Conservation (phyloP, 2,329 filamentous ascomycete genomes). For the Scedosporium minutisporum region DNA sequence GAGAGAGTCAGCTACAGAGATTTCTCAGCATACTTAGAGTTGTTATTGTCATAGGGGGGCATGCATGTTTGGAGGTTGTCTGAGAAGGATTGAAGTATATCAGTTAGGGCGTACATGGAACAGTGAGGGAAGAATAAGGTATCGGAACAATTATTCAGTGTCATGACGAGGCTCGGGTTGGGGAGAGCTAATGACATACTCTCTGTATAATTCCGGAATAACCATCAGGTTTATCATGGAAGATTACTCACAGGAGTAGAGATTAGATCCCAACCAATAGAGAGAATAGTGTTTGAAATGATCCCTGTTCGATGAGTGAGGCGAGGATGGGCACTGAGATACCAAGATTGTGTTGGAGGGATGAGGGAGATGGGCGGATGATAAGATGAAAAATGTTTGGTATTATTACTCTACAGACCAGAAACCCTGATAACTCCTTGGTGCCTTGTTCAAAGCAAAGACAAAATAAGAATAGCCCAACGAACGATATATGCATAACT, state of each 20-base stretch:
- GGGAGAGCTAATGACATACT: neutral
- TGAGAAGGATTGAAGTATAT: neutral
- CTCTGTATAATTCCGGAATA: neutral
- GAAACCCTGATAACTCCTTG: neutral
- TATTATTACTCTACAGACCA: constrained; percentile 4
- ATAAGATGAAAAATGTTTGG: neutral
- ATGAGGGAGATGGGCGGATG: neutral
- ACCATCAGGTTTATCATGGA: neutral
- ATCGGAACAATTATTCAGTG: neutral
- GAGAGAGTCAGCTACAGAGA: constrained; percentile 1
- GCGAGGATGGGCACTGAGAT: too few relatives aligned
- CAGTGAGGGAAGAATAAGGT: neutral
- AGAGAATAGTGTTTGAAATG: neutral
- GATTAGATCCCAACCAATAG: neutral
- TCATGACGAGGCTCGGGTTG: neutral
- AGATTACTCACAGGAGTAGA: neutral
- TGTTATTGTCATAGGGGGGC: neutral
- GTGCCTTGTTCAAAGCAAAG: neutral
- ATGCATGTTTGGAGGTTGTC: constrained; percentile 3
- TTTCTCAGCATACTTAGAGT: constrained; percentile 9
- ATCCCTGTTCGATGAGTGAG: neutral
- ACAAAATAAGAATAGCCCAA: neutral
- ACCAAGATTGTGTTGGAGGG: neutral
- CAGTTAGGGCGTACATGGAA: neutral
- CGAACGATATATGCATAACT: neutral